phyloP scores from a whole-genome alignment of 495 filamentous ascomycete species.

The Poronia punctata region DNA sequence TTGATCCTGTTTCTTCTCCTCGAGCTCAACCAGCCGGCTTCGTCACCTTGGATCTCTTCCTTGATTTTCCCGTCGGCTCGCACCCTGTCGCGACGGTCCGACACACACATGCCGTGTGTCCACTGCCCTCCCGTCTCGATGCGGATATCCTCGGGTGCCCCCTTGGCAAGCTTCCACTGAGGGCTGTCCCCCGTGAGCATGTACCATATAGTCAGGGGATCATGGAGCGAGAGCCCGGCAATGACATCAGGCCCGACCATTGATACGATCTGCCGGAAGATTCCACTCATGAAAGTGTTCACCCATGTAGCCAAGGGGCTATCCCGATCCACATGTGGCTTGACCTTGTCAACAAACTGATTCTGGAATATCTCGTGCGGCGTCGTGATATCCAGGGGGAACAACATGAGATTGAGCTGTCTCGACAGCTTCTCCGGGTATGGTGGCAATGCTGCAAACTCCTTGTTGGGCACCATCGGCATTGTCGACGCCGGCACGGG shows the following conservation, averaged over 20 bases:
- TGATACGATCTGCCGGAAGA: slow-evolving; percentile 68
- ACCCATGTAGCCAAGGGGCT: slow-evolving; percentile 83
- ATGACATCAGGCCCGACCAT: slow-evolving; percentile 46
- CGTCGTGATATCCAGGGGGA: slow-evolving; percentile 85
- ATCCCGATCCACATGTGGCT: slow-evolving; percentile 40
- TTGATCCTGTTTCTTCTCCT: slow-evolving; percentile 70
- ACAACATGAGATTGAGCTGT: slow-evolving; percentile 66
- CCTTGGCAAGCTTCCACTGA: slow-evolving; percentile 39
- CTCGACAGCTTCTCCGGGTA: slow-evolving; percentile 62
- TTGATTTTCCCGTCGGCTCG: slow-evolving; percentile 49
- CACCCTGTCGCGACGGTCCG: slow-evolving; percentile 63
- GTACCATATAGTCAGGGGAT: slow-evolving; percentile 86
- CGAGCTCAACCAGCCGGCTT: slow-evolving; percentile 64
- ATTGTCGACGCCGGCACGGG: slow-evolving; percentile 60
- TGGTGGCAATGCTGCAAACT: slow-evolving; percentile 41
- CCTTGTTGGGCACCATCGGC: slow-evolving; percentile 48
- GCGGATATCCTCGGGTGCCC: slow-evolving; percentile 62
- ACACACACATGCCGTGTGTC: slow-evolving; percentile 85
- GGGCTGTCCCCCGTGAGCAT: slow-evolving; percentile 53
- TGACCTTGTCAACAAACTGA: slow-evolving; percentile 41
- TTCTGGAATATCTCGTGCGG: too few relatives aligned
- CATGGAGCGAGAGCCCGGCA: slow-evolving; percentile 68
- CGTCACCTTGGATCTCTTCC: slow-evolving; percentile 51
- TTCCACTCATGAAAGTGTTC: slow-evolving; percentile 64
- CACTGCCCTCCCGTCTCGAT: slow-evolving; percentile 87